Conservation (phyloP, 345 rosid species). For the Citrus mangshanensis region DNA sequence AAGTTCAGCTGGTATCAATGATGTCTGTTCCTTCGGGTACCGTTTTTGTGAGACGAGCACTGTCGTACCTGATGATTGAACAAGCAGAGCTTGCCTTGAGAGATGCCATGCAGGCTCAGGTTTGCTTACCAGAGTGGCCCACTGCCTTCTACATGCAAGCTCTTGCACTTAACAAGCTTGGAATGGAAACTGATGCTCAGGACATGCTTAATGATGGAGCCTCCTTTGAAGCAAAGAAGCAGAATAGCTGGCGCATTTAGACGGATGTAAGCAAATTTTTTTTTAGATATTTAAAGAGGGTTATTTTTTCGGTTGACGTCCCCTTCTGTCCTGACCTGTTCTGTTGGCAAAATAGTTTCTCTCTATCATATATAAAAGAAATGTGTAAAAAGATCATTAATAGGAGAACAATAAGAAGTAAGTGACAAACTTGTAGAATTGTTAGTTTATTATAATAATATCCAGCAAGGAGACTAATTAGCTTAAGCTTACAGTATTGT, state of each 20-base stretch:
- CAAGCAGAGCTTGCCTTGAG: slow-evolving; percentile 89
- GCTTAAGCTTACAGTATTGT: too few species aligned
- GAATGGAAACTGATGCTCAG: slow-evolving; percentile 95
- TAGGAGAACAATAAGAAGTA: slow-evolving; percentile 13
- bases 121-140: slow-evolving; percentile 94
- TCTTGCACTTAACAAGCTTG: slow-evolving; percentile 90
- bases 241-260: slow-evolving; percentile 65
- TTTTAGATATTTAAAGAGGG: slow-evolving; percentile 2
- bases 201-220: slow-evolving; percentile 99
- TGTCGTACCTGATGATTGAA: slow-evolving; percentile 77
- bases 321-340: background rate
- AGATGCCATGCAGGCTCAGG: slow-evolving; percentile 99
- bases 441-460: too few species aligned
- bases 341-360: background rate
- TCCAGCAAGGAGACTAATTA: too few species aligned
- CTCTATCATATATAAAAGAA: background rate
- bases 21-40: slow-evolving; percentile 92
- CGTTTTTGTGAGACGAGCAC: slow-evolving; percentile 60
- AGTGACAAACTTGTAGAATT: background rate
- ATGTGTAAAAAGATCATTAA: slow-evolving; percentile 14
- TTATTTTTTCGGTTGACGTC: background rate
- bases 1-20: slow-evolving; percentile 64
- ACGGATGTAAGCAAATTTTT: background rate
- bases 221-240: slow-evolving; percentile 80
- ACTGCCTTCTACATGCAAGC: slow-evolving; percentile 98